phyloP scores from a whole-genome alignment of 257 asterid species.

The Nicotiana paniculata region DNA sequence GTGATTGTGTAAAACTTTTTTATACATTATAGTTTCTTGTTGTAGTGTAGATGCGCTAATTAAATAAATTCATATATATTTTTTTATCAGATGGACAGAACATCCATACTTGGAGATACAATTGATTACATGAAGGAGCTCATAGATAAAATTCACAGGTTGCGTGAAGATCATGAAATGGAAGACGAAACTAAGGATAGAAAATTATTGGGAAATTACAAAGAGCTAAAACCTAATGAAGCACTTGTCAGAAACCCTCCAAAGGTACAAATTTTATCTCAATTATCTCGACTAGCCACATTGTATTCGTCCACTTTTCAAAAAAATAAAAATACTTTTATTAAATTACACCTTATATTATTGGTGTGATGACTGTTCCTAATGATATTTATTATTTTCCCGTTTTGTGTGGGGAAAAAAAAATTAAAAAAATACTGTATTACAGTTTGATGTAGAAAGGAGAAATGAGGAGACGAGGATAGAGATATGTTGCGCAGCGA shows the following conservation, averaged over 20 bases:
- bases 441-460: conserved; percentile 74
- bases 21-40: no score
- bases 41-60: neutral
- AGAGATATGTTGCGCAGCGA: conserved; percentile 54
- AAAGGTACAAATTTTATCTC: conserved; percentile 35
- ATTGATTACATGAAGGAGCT: conserved; percentile 81
- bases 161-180: conserved; percentile 26
- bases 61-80: neutral
- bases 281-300: neutral
- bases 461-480: conserved; percentile 46
- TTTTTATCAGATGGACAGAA: conserved; percentile 69
- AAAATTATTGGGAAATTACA: conserved; percentile 18
- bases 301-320: no score
- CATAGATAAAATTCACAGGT: conserved; percentile 49
- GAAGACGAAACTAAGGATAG: conserved; percentile 21
- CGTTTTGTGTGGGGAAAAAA: neutral
- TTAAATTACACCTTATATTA: no score
- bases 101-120: conserved; percentile 80
- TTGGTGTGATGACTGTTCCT: neutral
- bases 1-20: no score
- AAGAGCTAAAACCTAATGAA: conserved; percentile 45
- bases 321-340: no score
- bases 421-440: neutral
- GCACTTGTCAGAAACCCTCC: conserved; percentile 46
- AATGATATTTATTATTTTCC: neutral